Base-by-base conservation (phyloP, 768 basidiomycete species). In the Auriscalpium orientale region DNA sequence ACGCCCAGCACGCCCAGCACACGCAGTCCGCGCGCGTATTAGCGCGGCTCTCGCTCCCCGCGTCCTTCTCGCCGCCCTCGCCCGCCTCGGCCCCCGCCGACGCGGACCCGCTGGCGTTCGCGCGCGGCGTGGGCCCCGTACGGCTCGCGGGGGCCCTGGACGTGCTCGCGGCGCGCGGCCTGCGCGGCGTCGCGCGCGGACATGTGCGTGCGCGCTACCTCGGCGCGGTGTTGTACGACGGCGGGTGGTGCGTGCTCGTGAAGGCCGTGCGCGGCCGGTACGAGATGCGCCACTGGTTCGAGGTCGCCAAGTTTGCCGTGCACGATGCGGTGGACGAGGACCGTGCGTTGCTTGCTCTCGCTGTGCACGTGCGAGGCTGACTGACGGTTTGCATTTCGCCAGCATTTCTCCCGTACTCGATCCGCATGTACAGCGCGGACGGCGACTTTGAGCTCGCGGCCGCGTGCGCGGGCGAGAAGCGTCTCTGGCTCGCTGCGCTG, bases 271-370 rank as follows among this genome's bases (percentile, higher is more conserved):
- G 81, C 56, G 75, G 74, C 62, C 75, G 75, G 36, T 99, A 97
- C 65, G 91, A 95, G 64, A 84, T 92, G 16, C 81, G 78, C 58
- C 88, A 95, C 67, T 98, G 93, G 89, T 87, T 98, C 64, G 80
- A 83, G 43, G 72, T 97, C 20, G 76, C 78, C 46, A 81, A 82
- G 18, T 89, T 91, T 61, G 83, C 89, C 52, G 62, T 95, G 40
- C 71, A 78, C 13, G 89, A 90, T 56, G 75, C 83, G 16, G 79
- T 78, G 37, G 81, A 84, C 28, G 83, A 84, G 54, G 85, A 90
- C 68, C 85, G 93, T 95, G 63, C 61, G 87, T 78, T 46, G 51
- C 22, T 56, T 21, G 46, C 38, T 8, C 52, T 58, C 47, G 33
- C 36, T 49, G 54, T 49, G 15, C 38, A 35, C 16, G 51, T 34